Evolutionary conservation across 345 rosid genomes (phyloP), one percentile per base, ranked within the genome.

Genomic region (Trapa incisa): DNA sequence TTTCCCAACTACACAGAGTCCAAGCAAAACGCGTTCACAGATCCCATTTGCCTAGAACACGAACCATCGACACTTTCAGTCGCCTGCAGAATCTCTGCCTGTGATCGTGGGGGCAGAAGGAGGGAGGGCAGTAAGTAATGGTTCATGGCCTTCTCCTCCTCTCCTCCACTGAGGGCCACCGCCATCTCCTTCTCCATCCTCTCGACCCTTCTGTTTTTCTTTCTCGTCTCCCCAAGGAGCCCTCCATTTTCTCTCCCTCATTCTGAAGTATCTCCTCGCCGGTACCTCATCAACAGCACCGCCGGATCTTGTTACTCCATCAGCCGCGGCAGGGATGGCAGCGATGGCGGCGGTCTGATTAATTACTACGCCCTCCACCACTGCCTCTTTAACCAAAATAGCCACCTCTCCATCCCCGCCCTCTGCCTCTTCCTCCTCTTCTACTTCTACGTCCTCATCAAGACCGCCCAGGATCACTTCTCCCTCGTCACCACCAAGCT

Each of bases 391-490:
- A 47, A 77, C 11, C 62, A 61, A 7, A 85, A 76, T 47, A 50
- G 65, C n/a, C 64, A 67, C 73, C 77, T 86, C 71, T 84, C 98
- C 1, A 79, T 93, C 74, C 80, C 89, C 2, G 8, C 14, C 17
- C 82, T 93, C 67, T 82, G 83, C 9, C 75, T 88, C 16, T 74
- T 88, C 75, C 77, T 89, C 71, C 74, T 93, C 63, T 80, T 93
- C 36, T 81, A 87, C 73, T 90, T 93, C 70, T 87, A 88, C 82
- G 74, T 90, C 67, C 98, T 93, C 82, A 88, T 93, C 85, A 82
- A 82, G 75, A 93, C 98, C 35, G 98, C 98, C 1, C 96, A 88
- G 69, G 76, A 92, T 76, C 98, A 93, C 72, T 93, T 93, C 86
- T 90, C 97, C 29, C 10, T 83, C 62, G 90, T 90, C 85, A 93